A percentile compares a stretch with the other conserved stretches of the same genome.
Conservation (phyloP, 169 alveolate genomes). For the Cyclospora cayetanensis region DNA sequence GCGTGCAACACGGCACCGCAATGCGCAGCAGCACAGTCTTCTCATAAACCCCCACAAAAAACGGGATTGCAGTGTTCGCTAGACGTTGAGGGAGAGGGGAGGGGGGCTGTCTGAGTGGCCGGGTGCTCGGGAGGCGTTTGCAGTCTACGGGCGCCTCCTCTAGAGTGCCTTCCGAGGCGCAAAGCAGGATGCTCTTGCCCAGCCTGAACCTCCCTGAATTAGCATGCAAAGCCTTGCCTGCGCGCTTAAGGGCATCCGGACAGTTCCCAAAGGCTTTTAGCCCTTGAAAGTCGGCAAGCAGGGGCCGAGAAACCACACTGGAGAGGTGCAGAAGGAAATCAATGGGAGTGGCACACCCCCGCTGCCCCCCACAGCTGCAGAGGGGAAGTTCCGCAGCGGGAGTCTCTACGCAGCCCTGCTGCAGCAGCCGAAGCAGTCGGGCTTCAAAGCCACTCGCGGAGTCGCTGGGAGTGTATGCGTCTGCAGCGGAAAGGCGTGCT, state of each 20-base stretch:
- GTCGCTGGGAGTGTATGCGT: not conserved
- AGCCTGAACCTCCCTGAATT: no score
- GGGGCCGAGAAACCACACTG: not conserved
- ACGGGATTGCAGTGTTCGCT: no score
- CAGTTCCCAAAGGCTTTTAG: conserved; percentile 1
- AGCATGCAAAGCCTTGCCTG: conserved; percentile 17
- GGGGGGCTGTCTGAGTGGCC: no score
- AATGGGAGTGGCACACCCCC: not conserved
- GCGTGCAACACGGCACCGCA: not conserved
- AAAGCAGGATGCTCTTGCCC: no score
- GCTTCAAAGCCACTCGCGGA: not conserved
- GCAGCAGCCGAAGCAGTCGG: conserved; percentile 58
- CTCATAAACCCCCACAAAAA: no score
- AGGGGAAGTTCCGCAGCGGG: not conserved
- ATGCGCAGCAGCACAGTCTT: no score
- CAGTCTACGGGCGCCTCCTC: no score
- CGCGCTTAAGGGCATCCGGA: conserved; percentile 18
- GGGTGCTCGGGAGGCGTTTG: no score
- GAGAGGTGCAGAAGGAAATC: not conserved
- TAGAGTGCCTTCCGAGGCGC: no score
- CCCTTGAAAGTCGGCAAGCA: not conserved
- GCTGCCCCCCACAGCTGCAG: not conserved
- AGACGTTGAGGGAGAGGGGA: no score
- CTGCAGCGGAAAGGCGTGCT: not conserved
- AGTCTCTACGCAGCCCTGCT: conserved; percentile 56